Base-by-base conservation (phyloP, 2,329 filamentous ascomycete genomes). In the Talaromyces sp. region DNA sequence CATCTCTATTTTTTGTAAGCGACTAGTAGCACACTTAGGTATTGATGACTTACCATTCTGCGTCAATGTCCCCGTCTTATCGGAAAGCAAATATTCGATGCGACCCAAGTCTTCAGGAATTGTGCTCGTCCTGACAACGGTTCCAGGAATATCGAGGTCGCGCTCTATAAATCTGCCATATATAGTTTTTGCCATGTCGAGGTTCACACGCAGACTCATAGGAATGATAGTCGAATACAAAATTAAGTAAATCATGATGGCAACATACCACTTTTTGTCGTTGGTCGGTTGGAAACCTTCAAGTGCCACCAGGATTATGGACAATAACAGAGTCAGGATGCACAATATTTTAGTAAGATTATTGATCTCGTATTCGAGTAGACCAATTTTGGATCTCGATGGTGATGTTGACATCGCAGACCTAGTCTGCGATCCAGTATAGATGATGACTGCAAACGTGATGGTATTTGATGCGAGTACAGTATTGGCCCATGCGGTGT, bases 141-240 rank as follows among this genome's bases (percentile, higher is more conserved):
- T 95, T 1, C 89, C 95, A 5, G 91, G 88, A 64, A 99, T 99
- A 21, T 90, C 93, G 42, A 89, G 83, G 71, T 99, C 95, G 56
- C 88, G 84, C 73, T 99, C 92, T 63, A 99, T 99, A 72, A 97
- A 96, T 79, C 89, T 91, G 8, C 93, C 96, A 76, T 97, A 99
- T 1, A 95, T 92, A 61, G 91, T 93, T 77, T 99, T 99, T 42
- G 93, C 96, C 85, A 99, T 89, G 72, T 99, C 95, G 18, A 99
- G 82, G 73, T 99, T 99, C 68, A 99, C 95, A 58, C 95, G 89
- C 68, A 99, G 81, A 77, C 92, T 96, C 76, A 99, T 97, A 1
- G 95, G 95, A 28, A 99, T 96, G 71, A 99, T 99, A 0, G 93
- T 98, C n/a, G 93, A 98, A 80, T 99, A 99, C 0, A 99, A 82